Conservation (phyloP, 2,329 filamentous ascomycete genomes). For the Hymenoscyphus fructigenus region DNA sequence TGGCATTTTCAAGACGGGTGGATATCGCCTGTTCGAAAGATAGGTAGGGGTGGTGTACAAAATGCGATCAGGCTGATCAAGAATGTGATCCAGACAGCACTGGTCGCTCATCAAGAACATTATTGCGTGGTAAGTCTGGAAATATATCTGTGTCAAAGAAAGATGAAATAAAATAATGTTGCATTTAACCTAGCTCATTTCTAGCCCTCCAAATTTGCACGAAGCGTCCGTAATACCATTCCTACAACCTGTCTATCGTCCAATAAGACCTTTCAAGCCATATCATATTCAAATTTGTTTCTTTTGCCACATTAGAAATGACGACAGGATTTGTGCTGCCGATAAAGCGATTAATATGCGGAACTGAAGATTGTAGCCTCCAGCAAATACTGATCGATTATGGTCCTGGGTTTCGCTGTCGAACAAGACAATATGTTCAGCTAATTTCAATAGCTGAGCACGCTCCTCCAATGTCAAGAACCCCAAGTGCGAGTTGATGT, state of each 20-base stretch:
- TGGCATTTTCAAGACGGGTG: no score
- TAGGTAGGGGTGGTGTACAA: not conserved
- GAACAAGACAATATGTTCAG: not conserved
- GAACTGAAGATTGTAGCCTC: slow-evolving; percentile 5
- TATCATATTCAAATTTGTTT: not conserved
- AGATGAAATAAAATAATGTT: not conserved
- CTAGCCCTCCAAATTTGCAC: not conserved
- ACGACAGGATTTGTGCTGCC: not conserved
- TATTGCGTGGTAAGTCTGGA: not conserved
- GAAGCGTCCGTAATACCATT: not conserved
- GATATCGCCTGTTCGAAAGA: not conserved
- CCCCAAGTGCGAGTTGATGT: not conserved
- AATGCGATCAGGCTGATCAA: not conserved
- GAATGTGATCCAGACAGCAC: not conserved
- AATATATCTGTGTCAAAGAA: not conserved
- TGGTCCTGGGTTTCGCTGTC: not conserved
- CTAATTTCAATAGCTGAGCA: not conserved
- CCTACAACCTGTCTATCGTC: not conserved
- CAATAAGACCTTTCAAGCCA: not conserved
- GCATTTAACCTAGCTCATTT: not conserved
- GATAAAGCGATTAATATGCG: not conserved
- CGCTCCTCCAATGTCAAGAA: not conserved
- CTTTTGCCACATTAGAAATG: not conserved
- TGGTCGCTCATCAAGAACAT: not conserved
- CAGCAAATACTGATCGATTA: not conserved